Evolutionary conservation across 805 yeast species (phyloP).

Genomic region (Metschnikowia arizonensis): DNA sequence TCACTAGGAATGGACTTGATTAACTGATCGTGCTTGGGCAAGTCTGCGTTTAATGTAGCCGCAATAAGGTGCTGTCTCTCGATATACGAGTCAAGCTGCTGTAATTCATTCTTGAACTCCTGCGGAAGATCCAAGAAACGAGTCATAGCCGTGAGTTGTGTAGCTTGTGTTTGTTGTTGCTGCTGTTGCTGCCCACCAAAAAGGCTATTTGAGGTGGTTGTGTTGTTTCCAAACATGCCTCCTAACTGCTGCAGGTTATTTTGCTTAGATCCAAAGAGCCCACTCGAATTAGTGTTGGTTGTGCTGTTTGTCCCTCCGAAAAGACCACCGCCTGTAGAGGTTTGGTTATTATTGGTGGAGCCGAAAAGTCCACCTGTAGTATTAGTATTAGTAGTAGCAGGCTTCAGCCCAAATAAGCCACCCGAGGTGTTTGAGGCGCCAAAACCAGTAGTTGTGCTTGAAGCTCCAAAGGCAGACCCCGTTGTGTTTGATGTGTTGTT

Average conservation of each 20-base stretch:
- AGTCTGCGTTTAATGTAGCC: constrained; percentile 59
- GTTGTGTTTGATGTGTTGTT: constrained; percentile 6
- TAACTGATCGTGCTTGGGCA: constrained; percentile 57
- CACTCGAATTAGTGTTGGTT: constrained; percentile 13
- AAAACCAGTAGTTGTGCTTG: constrained; percentile 1
- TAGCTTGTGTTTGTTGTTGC: constrained; percentile 39
- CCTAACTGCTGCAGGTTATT: constrained; percentile 6
- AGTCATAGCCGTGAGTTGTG: constrained; percentile 65
- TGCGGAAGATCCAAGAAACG: constrained; percentile 71
- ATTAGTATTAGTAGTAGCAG: constrained; percentile 7
- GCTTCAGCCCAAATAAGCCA: constrained; percentile 10
- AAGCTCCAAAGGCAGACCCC: not conserved
- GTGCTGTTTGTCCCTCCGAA: constrained; percentile 27
- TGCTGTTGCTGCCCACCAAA: constrained; percentile 12
- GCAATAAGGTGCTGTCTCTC: constrained; percentile 71
- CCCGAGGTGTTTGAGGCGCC: constrained; percentile 4
- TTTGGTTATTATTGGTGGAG: constrained; percentile 5
- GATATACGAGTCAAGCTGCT: constrained; percentile 66
- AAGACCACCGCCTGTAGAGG: constrained; percentile 22
- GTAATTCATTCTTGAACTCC: constrained; percentile 62
- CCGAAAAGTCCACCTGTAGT: constrained; percentile 11
- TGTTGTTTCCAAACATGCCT: constrained; percentile 13
- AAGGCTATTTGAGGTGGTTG: constrained; percentile 12
- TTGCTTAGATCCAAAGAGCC: constrained; percentile 31
- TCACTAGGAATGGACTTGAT: constrained; percentile 73